phyloP scores from a whole-genome alignment of 208 protist species.

The Leishmania arabica region DNA sequence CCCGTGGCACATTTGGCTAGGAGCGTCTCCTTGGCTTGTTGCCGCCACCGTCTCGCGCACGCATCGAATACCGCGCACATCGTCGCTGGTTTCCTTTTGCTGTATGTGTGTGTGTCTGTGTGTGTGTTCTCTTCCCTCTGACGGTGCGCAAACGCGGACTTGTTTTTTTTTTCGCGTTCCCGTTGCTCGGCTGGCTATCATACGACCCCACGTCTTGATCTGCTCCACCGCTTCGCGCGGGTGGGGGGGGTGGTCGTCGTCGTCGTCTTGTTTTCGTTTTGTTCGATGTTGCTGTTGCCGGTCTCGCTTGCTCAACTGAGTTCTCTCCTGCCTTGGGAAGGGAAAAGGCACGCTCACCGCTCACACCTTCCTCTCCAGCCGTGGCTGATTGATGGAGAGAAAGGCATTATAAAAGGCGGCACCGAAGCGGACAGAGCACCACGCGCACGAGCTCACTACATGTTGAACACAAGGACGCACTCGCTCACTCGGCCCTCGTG shows the following conservation, averaged over 20 bases:
- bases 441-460: not conserved
- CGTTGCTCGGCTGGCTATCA: not conserved
- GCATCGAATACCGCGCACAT: not conserved
- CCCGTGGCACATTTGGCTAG: too few relatives aligned
- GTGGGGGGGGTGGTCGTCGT: too few relatives aligned
- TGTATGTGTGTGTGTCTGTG: not conserved
- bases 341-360: not conserved
- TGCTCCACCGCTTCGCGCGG: not conserved
- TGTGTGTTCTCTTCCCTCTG: not conserved
- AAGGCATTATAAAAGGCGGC: not conserved
- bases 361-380: not conserved
- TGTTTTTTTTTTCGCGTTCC: not conserved
- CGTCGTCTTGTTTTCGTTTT: too few relatives aligned
- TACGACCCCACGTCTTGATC: not conserved
- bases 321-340: not conserved
- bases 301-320: not conserved
- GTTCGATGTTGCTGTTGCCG: too few relatives aligned
- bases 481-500: not conserved
- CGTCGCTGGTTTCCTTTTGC: not conserved
- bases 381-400: too few relatives aligned
- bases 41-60: too few relatives aligned
- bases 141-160: not conserved
- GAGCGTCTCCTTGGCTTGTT: too few relatives aligned
- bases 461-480: not conserved
- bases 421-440: not conserved